These are phyloP conservation scores for Suillus ampliporus DNA, from an alignment of 768 basidiomycete genomes.

Conservation along the genomic window DNA sequence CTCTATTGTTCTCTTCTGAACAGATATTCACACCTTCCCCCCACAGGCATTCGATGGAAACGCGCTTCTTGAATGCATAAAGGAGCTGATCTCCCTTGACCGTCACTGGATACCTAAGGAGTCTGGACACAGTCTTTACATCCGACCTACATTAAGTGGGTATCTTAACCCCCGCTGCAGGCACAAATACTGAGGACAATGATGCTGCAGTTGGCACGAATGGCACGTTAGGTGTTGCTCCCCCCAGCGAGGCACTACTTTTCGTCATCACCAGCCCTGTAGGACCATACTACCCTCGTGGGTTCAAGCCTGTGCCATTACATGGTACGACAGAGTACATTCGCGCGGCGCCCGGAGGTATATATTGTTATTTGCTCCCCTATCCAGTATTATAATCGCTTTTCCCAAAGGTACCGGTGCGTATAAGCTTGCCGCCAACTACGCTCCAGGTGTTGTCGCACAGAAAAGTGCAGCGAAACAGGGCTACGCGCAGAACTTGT, in stretches of 20 bases:
- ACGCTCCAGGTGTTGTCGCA: slow-evolving; percentile 86
- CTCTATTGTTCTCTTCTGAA: slow-evolving; percentile 11
- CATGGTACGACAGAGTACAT: slow-evolving; percentile 84
- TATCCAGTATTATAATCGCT: slow-evolving; percentile 15
- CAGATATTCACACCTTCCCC: slow-evolving; percentile 12
- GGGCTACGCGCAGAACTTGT: slow-evolving; percentile 89
- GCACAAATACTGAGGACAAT: slow-evolving; percentile 14
- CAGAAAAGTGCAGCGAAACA: slow-evolving; percentile 76
- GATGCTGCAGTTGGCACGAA: slow-evolving; percentile 67
- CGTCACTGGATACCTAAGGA: slow-evolving; percentile 91
- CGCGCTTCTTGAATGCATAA: slow-evolving; percentile 78
- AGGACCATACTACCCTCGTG: slow-evolving; percentile 84
- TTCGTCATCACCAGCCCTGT: slow-evolving; percentile 67
- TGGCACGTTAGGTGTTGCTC: slow-evolving; percentile 52
- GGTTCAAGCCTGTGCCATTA: slow-evolving; percentile 91
- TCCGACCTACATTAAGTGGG: slow-evolving; percentile 78
- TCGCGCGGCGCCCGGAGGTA: slow-evolving; percentile 86
- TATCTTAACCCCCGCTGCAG: slow-evolving; percentile 2
- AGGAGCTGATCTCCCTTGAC: slow-evolving; percentile 83
- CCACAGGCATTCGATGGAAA: slow-evolving; percentile 77
- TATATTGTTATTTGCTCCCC: background rate
- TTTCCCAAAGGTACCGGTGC: slow-evolving; percentile 71
- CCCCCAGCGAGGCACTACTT: slow-evolving; percentile 70
- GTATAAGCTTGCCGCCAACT: slow-evolving; percentile 88
- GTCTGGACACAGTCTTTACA: slow-evolving; percentile 89